Percentiles rank a stretch among this genome's conserved stretches.
Conservation (phyloP, 1,284 basidiomycete genomes). For the Melampsora larici-populina region DNA sequence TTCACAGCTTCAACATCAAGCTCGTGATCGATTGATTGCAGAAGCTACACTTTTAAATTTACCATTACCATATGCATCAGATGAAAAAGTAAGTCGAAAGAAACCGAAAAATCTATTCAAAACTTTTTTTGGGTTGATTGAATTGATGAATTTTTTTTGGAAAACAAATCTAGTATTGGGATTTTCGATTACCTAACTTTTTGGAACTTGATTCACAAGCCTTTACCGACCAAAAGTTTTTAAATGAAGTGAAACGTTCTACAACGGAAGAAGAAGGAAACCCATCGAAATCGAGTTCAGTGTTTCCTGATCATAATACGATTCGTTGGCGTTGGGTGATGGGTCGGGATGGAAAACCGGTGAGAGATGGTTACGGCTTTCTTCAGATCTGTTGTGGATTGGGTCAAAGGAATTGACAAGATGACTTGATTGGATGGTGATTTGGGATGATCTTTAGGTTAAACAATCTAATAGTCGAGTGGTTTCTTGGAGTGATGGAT, state of each 20-base stretch:
- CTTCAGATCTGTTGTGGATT: neutral
- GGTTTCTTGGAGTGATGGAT: slow-evolving; percentile 86
- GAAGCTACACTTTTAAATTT: slow-evolving; percentile 21
- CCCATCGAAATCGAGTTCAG: neutral
- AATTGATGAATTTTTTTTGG: neutral
- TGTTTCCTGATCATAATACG: slow-evolving; percentile 18
- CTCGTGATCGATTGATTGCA: slow-evolving; percentile 9
- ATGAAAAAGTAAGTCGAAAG: slow-evolving; percentile 17
- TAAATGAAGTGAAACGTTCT: neutral
- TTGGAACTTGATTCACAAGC: slow-evolving; percentile 9
- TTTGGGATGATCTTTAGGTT: slow-evolving; percentile 56
- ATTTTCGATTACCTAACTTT: slow-evolving; percentile 35
- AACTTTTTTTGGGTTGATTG: neutral
- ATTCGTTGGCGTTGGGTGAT: slow-evolving; percentile 37
- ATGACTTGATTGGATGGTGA: neutral
- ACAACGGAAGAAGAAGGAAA: slow-evolving; percentile 1
- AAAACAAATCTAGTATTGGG: slow-evolving; percentile 33
- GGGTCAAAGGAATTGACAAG: neutral
- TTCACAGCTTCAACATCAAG: slow-evolving; percentile 1
- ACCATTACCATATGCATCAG: slow-evolving; percentile 21
- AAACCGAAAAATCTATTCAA: neutral
- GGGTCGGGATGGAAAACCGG: slow-evolving; percentile 3
- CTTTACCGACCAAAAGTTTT: slow-evolving; percentile 27
- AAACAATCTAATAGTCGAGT: slow-evolving; percentile 81
- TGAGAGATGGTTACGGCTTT: neutral